Conservation (phyloP, 169 alveolate genomes). For the Plasmodium cynomolgi region DNA sequence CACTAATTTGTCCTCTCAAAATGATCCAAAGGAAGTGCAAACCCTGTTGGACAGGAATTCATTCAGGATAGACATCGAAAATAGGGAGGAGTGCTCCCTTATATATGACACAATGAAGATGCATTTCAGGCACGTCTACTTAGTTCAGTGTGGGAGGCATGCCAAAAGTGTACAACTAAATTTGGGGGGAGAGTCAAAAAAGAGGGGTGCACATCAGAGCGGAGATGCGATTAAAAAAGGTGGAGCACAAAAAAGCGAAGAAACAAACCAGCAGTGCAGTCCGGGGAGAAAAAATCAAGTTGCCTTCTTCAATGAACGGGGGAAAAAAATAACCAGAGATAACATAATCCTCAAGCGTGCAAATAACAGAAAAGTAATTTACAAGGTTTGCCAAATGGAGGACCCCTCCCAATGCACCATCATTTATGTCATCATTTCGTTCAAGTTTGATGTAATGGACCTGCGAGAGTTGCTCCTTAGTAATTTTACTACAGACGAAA, state of each 20-base stretch:
- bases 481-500: background rate
- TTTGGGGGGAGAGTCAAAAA: background rate
- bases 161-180: conserved; percentile 14
- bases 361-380: conserved; percentile 15
- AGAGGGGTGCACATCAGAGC: background rate
- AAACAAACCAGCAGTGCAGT: background rate
- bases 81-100: conserved; percentile 27
- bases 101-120: conserved; percentile 17
- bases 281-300: background rate
- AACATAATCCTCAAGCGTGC: background rate
- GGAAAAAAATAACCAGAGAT: conserved; percentile 36
- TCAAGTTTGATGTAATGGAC: background rate
- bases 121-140: conserved; percentile 9
- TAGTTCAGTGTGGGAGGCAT: conserved; percentile 15
- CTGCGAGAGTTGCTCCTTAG: conserved; percentile 18
- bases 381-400: conserved; percentile 13
- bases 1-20: background rate
- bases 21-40: background rate
- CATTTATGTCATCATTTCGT: conserved; percentile 23
- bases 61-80: conserved; percentile 13
- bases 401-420: background rate
- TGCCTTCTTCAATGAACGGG: conserved; percentile 7
- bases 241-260: background rate
- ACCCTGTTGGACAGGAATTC: background rate
- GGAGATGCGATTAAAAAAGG: no score